Evolutionary conservation across 139 green algal genomes (phyloP).

Genomic region (Closterium sp.): DNA sequence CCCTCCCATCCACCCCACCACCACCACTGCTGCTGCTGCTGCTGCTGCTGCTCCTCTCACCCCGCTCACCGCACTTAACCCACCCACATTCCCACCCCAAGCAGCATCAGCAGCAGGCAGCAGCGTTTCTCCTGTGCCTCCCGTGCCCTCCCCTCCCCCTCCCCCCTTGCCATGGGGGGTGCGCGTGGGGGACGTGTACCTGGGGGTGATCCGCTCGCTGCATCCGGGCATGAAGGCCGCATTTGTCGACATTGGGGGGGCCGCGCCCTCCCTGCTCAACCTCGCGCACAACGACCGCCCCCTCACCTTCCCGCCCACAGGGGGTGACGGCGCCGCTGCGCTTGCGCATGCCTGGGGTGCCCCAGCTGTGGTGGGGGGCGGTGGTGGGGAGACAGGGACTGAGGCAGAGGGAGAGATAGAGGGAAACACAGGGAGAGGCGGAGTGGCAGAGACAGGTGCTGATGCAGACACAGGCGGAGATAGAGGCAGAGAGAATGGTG

Average conservation of each 20-base stretch:
- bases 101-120: neutral
- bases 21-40: neutral
- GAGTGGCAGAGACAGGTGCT: too few species aligned
- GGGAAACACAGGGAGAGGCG: neutral
- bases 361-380: neutral
- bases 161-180: neutral
- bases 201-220: slow-evolving; percentile 20
- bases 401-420: neutral
- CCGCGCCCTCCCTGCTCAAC: slow-evolving; percentile 24
- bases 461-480: too few species aligned
- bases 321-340: neutral
- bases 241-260: slow-evolving; percentile 43
- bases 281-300: slow-evolving; percentile 23
- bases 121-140: neutral
- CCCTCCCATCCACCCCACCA: too few species aligned
- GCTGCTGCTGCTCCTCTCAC: too few species aligned
- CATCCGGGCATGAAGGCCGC: slow-evolving; percentile 34
- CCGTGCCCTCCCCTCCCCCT: neutral
- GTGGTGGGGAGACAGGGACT: too few species aligned
- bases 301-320: slow-evolving; percentile 9
- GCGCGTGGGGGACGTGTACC: slow-evolving; percentile 40
- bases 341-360: neutral
- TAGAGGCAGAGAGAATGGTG: too few species aligned
- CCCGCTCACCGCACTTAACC: neutral
- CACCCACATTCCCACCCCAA: neutral